These are phyloP conservation scores for Glycyrrhiza uralensis DNA, from an alignment of 306 rosid genomes.

Conservation along the genomic window DNA sequence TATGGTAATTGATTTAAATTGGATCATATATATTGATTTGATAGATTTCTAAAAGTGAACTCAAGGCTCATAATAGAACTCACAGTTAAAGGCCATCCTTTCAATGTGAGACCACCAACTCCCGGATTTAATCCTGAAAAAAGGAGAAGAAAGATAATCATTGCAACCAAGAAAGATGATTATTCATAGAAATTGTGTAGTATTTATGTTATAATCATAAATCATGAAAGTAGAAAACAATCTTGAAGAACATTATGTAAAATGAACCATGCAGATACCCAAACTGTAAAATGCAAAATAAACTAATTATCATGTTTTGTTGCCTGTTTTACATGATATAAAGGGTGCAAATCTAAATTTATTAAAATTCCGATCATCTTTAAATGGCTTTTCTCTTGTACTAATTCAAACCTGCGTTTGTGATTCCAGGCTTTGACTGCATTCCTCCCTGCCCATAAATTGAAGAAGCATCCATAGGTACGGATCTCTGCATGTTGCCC, in stretches of 20 bases:
- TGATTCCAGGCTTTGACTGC: conserved; percentile 84
- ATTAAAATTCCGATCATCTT: neutral
- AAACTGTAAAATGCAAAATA: conserved; percentile 7
- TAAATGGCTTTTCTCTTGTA: neutral
- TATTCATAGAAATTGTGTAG: neutral
- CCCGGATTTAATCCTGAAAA: conserved; percentile 71
- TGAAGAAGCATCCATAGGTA: conserved; percentile 83
- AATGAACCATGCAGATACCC: conserved; percentile 12
- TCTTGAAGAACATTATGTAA: neutral
- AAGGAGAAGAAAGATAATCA: conserved; percentile 23
- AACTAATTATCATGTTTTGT: conserved; percentile 19
- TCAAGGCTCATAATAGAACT: conserved; percentile 34
- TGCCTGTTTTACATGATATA: conserved; percentile 8
- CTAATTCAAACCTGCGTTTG: conserved; percentile 57
- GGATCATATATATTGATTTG: conserved; percentile 14
- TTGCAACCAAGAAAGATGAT: conserved; percentile 5
- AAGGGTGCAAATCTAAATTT: neutral
- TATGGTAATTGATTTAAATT: conserved; percentile 30
- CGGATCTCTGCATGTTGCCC: conserved; percentile 68
- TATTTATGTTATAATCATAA: neutral
- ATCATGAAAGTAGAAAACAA: neutral
- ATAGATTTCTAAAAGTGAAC: conserved; percentile 7
- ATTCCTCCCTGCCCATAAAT: conserved; percentile 75
- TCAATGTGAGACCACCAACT: conserved; percentile 74
- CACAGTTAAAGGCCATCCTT: conserved; percentile 97